Base-by-base conservation (phyloP, 306 rosid species). In the Vigna hirtella region DNA sequence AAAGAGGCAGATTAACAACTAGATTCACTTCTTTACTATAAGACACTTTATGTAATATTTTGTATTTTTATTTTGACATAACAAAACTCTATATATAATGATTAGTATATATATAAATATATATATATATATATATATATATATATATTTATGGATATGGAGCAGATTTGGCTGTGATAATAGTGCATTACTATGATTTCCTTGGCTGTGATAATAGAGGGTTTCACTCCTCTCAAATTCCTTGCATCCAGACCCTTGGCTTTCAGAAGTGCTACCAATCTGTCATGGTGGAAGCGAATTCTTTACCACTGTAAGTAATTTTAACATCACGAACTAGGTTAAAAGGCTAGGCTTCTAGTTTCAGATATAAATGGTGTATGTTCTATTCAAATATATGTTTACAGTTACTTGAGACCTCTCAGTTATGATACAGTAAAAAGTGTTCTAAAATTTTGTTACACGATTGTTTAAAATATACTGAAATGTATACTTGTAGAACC, bases 91-190 rank as follows among this genome's bases (percentile, higher is more conserved):
- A 26, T 26, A 26, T 26, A 26, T 26, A 26, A 1, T 26, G 28
- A 26, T 1, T 2, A 26, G 28, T 26, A 20, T 20, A 20, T 20
- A 20, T 20, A 20, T 20, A 20, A 0, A 20, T 20, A 20, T 20
- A 20, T 20, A 20, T 20, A 20, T 20, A 20, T 20, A 20, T 20
- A 20, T 20, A 20, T 20, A 20, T 20, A 20, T 20, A 20, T 30
- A 3, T 43, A 22, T 43, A 12, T 22, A 22, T 36, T 0, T n/a
- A 30, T 7, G 9, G 14, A 61, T 43, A 4, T 78, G 51, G 7
- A n/a, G 72, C 70, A 82, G 85, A 82, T 77, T 65, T 82, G 70
- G 85, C 82, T 4, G 48, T 82, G 11, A 82, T 77, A 64, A 82
- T 82, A 47, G 50, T 63, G 42, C 57, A 34, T 4, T 3, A 42